Evolutionary conservation across 2,329 filamentous ascomycete genomes (phyloP).

Genomic region (Alternaria arborescens): DNA sequence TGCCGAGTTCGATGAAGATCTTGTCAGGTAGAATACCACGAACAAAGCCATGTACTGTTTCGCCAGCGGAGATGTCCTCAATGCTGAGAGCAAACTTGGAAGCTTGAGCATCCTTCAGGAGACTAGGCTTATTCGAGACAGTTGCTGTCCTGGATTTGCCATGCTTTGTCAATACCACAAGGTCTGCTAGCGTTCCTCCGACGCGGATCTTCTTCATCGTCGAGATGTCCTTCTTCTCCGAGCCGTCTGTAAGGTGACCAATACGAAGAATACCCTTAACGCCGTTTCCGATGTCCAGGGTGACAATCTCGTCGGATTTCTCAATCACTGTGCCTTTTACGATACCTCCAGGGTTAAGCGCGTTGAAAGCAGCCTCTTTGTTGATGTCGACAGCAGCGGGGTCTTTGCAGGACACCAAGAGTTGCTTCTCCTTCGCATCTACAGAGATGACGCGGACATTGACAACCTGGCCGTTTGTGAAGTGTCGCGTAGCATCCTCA

Average conservation of each 20-base stretch:
- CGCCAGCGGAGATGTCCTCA: slow-evolving; percentile 74
- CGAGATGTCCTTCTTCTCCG: slow-evolving; percentile 77
- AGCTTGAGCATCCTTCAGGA: slow-evolving; percentile 77
- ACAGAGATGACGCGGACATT: slow-evolving; percentile 88
- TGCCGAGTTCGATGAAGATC: slow-evolving; percentile 88
- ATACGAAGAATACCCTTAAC: slow-evolving; percentile 80
- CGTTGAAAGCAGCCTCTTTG: slow-evolving; percentile 75
- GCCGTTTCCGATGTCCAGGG: slow-evolving; percentile 78
- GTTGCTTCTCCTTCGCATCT: slow-evolving; percentile 72
- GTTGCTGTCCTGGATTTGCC: slow-evolving; percentile 77
- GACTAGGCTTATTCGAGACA: slow-evolving; percentile 82
- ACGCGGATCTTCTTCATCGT: slow-evolving; percentile 83
- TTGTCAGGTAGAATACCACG: slow-evolving; percentile 83
- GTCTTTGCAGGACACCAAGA: slow-evolving; percentile 94
- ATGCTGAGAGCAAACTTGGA: slow-evolving; percentile 76
- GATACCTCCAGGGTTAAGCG: slow-evolving; percentile 75
- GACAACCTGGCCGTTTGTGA: slow-evolving; percentile 88
- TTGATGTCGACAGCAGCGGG: slow-evolving; percentile 80
- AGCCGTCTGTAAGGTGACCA: slow-evolving; percentile 86
- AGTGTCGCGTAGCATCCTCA: slow-evolving; percentile 86
- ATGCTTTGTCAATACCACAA: slow-evolving; percentile 89
- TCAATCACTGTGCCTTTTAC: slow-evolving; percentile 74
- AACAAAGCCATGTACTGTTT: slow-evolving; percentile 78
- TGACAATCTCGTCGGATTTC: slow-evolving; percentile 54
- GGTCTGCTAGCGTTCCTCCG: slow-evolving; percentile 80